Evolutionary conservation across 2,329 filamentous ascomycete genomes (phyloP).

Genomic region (Thielaviopsis punctulata): DNA sequence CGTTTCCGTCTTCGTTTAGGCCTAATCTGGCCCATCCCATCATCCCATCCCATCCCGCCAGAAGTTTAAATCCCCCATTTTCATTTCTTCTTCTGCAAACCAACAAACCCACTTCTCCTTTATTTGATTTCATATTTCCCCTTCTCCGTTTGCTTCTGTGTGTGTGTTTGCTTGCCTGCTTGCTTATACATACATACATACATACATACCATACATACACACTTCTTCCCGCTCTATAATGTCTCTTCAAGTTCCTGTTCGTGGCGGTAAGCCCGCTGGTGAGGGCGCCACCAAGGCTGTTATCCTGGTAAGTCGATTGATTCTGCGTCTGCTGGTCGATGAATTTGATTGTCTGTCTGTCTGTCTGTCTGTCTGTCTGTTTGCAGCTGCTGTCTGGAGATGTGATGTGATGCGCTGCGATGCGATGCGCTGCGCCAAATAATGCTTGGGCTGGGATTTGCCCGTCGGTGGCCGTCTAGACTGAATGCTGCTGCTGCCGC

Average conservation of each 20-base stretch:
- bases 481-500: no score
- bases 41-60: not conserved
- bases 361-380: not conserved
- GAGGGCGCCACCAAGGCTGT: constrained; percentile 62
- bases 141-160: constrained; percentile 2
- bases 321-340: no score
- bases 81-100: constrained; percentile 4
- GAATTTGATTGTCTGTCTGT: not conserved
- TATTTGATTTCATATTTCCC: not conserved
- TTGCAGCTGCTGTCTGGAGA: no score
- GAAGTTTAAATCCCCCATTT: not conserved
- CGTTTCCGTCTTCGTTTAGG: not conserved
- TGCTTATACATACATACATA: not conserved
- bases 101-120: no score
- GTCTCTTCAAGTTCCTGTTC: constrained; percentile 31
- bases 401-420: no score
- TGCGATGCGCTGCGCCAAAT: no score
- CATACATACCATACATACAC: no score
- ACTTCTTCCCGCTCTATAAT: constrained; percentile 2
- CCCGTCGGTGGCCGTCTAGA: no score
- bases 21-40: not conserved
- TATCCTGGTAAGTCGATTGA: constrained; percentile 51
- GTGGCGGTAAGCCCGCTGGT: constrained; percentile 26
- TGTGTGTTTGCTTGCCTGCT: not conserved
- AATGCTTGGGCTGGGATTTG: no score